phyloP scores from a whole-genome alignment of 495 filamentous ascomycete species.

The Thermothielavioides terrestris region DNA sequence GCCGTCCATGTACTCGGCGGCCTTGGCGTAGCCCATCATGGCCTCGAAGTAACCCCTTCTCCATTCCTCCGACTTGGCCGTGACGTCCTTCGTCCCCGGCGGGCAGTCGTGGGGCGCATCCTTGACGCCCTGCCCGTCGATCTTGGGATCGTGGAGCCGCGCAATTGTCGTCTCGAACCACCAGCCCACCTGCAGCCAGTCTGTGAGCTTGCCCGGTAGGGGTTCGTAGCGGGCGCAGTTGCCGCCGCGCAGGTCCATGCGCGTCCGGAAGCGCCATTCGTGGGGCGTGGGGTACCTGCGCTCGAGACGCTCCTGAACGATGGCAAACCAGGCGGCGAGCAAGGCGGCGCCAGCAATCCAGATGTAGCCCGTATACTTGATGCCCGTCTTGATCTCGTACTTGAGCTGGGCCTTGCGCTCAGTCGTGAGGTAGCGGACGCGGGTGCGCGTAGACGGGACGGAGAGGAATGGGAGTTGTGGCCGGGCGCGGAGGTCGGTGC shows the following conservation, averaged over 20 bases:
- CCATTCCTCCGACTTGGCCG: constrained; percentile 69
- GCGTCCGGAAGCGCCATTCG: constrained; percentile 61
- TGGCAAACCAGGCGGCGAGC: constrained; percentile 45
- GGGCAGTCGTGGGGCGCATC: constrained; percentile 28
- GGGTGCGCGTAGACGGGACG: constrained; percentile 32
- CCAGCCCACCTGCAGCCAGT: constrained; percentile 55
- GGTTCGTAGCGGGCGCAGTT: constrained; percentile 47
- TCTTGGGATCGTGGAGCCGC: constrained; percentile 52
- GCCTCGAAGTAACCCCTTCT: constrained; percentile 71
- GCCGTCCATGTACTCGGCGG: constrained; percentile 72
- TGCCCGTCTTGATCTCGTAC: constrained; percentile 50
- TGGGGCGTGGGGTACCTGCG: constrained; percentile 62
- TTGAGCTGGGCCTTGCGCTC: constrained; percentile 60
- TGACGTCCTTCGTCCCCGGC: constrained; percentile 49
- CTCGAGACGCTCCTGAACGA: constrained; percentile 63
- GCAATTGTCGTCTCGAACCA: constrained; percentile 46
- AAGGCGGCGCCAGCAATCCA: constrained; percentile 48
- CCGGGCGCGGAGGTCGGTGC: constrained; percentile 31
- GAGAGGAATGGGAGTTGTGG: constrained; percentile 75
- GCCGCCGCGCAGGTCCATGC: constrained; percentile 53
- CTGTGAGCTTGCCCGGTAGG: constrained; percentile 40
- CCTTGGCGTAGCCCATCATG: constrained; percentile 64
- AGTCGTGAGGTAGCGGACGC: constrained; percentile 67
- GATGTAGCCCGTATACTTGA: constrained; percentile 49
- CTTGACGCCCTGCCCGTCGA: constrained; percentile 57